Base-by-base conservation (phyloP, 768 basidiomycete genomes). In the Suillus clintonianus region DNA sequence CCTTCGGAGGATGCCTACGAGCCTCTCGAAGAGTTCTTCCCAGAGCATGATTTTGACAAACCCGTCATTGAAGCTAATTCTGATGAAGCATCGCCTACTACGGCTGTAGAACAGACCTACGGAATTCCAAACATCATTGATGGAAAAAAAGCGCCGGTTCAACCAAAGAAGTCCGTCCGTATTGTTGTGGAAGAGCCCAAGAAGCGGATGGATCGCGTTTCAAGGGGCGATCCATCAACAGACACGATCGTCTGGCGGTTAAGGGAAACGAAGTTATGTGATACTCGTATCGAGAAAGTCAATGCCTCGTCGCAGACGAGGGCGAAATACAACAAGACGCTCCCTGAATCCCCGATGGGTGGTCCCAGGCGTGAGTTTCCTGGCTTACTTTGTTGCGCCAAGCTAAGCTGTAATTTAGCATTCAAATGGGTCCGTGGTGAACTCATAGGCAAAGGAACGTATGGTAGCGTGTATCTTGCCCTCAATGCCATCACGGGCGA, bases 361-460 rank as follows among this genome's bases (percentile, higher is more conserved):
- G 85, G 85, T 45, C 83, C 88, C 34, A 89, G 81, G 72, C 83
- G 92, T 94, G 75, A 72, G 91, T 84, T 53, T 63, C 68, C 41
- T 61, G 61, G 60, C 37, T 61, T 22, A 63, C 57, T 62, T 30
- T 30, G 47, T 34, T 11, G 5, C 10, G 42, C 48, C 27, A 15
- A 78, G 59, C 76, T 71, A 27, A 68, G 9, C 45, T 39, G 48
- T 50, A 65, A 60, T 71, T 19, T 71, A 91, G 93, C 95, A 45
- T 94, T 97, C 82, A 97, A 96, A 74, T 99, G 97, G 97, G 93
- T 98, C 45, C 91, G 96, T 70, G 97, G 97, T 60, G 95, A 98
- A 76, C 83, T 98, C 42, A 98, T 99, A 65, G 97, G 97, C 39
- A 94, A 93, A 72, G 97, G 97, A 30, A 96, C 95, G 11, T 99